Evolutionary conservation across 208 protist species (phyloP), one percentile per base, ranked within the genome.

Genomic region (Leishmania martiniquensis): DNA sequence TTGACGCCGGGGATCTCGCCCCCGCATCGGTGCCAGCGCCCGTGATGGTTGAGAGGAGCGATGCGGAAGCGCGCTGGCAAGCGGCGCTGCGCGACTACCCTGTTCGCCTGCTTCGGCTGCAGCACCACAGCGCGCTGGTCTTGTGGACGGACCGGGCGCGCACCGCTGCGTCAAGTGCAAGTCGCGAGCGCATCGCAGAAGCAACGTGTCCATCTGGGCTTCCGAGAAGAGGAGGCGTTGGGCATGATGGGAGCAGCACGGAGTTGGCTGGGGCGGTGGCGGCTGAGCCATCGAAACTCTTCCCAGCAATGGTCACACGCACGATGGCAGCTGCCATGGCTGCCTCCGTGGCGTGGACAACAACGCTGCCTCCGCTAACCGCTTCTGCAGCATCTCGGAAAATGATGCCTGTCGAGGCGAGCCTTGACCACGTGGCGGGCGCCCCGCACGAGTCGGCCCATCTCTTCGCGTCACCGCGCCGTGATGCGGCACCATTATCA

Each of bases 51-150:
- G 69, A 74, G 52, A 47, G 69, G 34, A 74, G 49, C 25, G 69
- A 74, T 60, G 49, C 69, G n/a, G 69, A 74, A 15, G 69, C 49
- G 49, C 69, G 69, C 44, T 74, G 69, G 69, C 69, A 49, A 13
- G 69, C 69, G 51, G 69, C 69, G 34, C 29, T 74, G 45, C 69
- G 69, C 29, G 69, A 74, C 52, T 74, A 74, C 69, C 69, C 69
- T 15, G 49, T 74, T 47, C 45, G 69, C 20, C 51, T 74, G 69
- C 45, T 74, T 2, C 69, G 69, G 45, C 49, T 74, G 2, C 69
- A 74, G 49, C 69, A 74, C 49, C 69, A 74, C 69, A 74, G 69
- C 52, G 69, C 69, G 22, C 69, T 74, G 12, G n/a, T 29, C 34
- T 22, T 74, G 49, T 74, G 69, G 69, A 74, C 69, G 1, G 69